phyloP scores from a whole-genome alignment of 1,284 basidiomycete species.

The Ustilago lituana region DNA sequence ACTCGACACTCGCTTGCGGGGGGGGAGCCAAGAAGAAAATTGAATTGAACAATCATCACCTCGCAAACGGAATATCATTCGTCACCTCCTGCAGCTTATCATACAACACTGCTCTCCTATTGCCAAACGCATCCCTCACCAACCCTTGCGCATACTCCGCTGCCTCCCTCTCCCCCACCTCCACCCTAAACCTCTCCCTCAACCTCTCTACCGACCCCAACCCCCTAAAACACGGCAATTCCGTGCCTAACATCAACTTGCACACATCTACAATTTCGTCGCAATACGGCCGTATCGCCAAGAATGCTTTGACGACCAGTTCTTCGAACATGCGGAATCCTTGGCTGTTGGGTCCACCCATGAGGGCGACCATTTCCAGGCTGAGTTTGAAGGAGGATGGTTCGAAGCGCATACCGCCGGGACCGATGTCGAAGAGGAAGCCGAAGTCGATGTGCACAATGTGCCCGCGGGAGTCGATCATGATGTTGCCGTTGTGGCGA shows the following conservation, averaged over 20 bases:
- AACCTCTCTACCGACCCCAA: slow-evolving; percentile 82
- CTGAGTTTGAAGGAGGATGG: slow-evolving; percentile 91
- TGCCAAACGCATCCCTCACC: slow-evolving; percentile 92
- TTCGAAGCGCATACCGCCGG: slow-evolving; percentile 65
- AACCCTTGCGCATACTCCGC: slow-evolving; percentile 87
- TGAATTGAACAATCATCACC: no score
- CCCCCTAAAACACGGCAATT: slow-evolving; percentile 95
- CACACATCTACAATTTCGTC: slow-evolving; percentile 88
- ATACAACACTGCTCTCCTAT: slow-evolving; percentile 87
- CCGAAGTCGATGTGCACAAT: slow-evolving; percentile 98
- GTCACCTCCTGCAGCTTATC: slow-evolving; percentile 73
- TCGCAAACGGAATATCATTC: slow-evolving; percentile 59
- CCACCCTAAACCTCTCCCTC: slow-evolving; percentile 84
- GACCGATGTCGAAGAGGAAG: slow-evolving; percentile 93
- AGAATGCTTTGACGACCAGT: slow-evolving; percentile 93
- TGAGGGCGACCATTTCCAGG: slow-evolving; percentile 95
- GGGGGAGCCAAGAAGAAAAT: no score
- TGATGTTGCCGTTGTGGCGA: slow-evolving; percentile 97
- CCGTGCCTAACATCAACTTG: slow-evolving; percentile 92
- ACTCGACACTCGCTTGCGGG: no score
- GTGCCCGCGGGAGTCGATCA: slow-evolving; percentile 97
- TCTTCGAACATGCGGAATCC: slow-evolving; percentile 94
- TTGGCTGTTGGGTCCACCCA: slow-evolving; percentile 92
- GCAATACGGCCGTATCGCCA: slow-evolving; percentile 89
- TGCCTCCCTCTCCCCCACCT: slow-evolving; percentile 86